Percentiles rank a stretch among this genome's conserved stretches.
Evolutionary conservation across 2,329 filamentous ascomycete genomes (phyloP).

Genomic region (Colletotrichum sojae): DNA sequence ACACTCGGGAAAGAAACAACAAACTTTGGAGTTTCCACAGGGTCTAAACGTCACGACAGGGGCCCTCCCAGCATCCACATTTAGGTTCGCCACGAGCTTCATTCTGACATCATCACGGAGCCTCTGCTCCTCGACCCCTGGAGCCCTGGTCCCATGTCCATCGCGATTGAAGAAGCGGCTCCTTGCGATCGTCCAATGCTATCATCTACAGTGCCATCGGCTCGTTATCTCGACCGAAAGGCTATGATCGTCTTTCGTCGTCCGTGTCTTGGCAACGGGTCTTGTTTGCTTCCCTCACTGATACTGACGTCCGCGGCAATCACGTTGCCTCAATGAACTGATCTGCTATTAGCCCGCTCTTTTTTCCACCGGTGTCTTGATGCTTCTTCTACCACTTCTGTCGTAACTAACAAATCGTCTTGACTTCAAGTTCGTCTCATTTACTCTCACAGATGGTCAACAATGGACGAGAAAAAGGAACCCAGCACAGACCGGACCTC

Average conservation of each 20-base stretch:
- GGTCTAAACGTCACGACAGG: not conserved
- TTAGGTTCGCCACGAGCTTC: conserved; percentile 30
- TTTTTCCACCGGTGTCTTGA: not conserved
- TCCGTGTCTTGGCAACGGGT: conserved; percentile 15
- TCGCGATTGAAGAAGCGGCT: not conserved
- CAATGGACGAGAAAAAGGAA: conserved; percentile 23
- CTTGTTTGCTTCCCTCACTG: not conserved
- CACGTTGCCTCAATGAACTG: not conserved
- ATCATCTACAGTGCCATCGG: not conserved
- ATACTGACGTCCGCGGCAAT: not conserved
- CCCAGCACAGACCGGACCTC: not conserved
- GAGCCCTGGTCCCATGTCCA: not conserved
- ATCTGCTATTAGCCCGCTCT: not conserved
- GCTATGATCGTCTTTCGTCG: conserved; percentile 8
- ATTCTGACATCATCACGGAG: conserved; percentile 38
- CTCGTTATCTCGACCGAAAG: not conserved
- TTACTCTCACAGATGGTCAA: too few relatives aligned
- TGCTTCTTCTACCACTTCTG: not conserved
- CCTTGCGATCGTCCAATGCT: not conserved
- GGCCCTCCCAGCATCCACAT: not conserved
- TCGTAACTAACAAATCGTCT: not conserved
- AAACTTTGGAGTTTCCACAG: not conserved
- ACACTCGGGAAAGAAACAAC: not conserved
- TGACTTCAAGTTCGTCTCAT: not conserved
- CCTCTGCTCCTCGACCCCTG: conserved; percentile 9